phyloP scores from a whole-genome alignment of 1,139 yeast species.

The Trichomonascaceae sp. region DNA sequence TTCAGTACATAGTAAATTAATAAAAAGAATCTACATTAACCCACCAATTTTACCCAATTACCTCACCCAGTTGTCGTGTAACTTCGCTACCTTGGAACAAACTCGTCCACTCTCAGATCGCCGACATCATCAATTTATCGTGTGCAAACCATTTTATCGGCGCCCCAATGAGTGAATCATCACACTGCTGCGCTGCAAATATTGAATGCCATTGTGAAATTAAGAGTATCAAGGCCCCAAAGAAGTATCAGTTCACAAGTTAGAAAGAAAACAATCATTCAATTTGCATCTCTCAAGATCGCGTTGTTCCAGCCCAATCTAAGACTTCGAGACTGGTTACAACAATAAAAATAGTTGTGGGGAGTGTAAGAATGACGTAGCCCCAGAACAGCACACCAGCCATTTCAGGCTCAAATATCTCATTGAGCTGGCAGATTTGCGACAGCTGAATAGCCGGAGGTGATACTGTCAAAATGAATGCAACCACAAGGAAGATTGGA shows the following conservation, averaged over 20 bases:
- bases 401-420: constrained; percentile 75
- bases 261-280: too few relatives aligned
- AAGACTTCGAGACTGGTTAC: constrained; percentile 63
- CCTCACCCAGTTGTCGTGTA: too few relatives aligned
- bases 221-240: too few relatives aligned
- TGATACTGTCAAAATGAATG: constrained; percentile 66
- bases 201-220: too few relatives aligned
- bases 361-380: constrained; percentile 67
- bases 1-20: neutral
- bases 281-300: neutral
- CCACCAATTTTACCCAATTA: neutral
- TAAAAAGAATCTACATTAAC: neutral
- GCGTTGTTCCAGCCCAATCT: constrained; percentile 39
- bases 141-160: too few relatives aligned
- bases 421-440: constrained; percentile 74
- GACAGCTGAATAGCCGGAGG: constrained; percentile 85
- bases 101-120: too few relatives aligned
- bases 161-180: too few relatives aligned
- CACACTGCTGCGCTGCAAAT: too few relatives aligned
- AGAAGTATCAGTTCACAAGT: too few relatives aligned
- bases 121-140: too few relatives aligned
- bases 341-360: constrained; percentile 69
- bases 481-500: constrained; percentile 73
- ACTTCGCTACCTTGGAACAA: neutral
- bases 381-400: constrained; percentile 87